Percentiles rank a stretch among this genome's conserved stretches.
phyloP scores from a whole-genome alignment of 129 eudicot species.

The Saussurea involucrata region DNA sequence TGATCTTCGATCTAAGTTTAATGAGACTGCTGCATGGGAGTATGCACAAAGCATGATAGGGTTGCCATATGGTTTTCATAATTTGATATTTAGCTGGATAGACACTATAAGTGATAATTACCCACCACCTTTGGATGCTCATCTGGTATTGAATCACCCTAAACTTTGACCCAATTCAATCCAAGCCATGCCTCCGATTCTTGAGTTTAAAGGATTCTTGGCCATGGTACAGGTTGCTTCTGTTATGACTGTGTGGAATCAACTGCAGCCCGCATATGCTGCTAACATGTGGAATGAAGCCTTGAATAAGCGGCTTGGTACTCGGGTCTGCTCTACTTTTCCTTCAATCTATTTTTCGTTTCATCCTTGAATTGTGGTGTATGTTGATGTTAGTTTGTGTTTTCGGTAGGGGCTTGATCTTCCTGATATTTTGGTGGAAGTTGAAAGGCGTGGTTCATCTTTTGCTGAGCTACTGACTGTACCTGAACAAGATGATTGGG shows the following conservation, averaged over 20 bases:
- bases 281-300: conserved; percentile 99
- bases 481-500: conserved; percentile 95
- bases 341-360: background rate
- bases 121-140: conserved; percentile 92
- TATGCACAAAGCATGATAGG: conserved; percentile 86
- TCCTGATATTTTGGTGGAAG: conserved; percentile 86
- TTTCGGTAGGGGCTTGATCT: conserved; percentile 64
- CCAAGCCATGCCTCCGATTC: background rate
- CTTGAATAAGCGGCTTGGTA: conserved; percentile 92
- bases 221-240: conserved; percentile 82
- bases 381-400: conserved; percentile 18
- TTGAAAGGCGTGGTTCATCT: conserved; percentile 83
- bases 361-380: background rate
- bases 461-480: conserved; percentile 68
- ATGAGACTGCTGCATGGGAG: conserved; percentile 97
- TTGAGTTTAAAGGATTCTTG: conserved; percentile 1
- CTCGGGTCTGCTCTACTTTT: conserved; percentile 45
- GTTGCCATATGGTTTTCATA: conserved; percentile 85
- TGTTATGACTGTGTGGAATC: conserved; percentile 96
- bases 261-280: conserved; percentile 91
- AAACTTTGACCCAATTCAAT: background rate
- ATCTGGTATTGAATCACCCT: conserved; percentile 55
- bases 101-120: conserved; percentile 75
- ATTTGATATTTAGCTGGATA: conserved; percentile 93
- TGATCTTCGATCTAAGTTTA: conserved; percentile 74